These are phyloP conservation scores for Soucietia sequanensis DNA, from an alignment of 805 yeast genomes.

Conservation along the genomic window DNA sequence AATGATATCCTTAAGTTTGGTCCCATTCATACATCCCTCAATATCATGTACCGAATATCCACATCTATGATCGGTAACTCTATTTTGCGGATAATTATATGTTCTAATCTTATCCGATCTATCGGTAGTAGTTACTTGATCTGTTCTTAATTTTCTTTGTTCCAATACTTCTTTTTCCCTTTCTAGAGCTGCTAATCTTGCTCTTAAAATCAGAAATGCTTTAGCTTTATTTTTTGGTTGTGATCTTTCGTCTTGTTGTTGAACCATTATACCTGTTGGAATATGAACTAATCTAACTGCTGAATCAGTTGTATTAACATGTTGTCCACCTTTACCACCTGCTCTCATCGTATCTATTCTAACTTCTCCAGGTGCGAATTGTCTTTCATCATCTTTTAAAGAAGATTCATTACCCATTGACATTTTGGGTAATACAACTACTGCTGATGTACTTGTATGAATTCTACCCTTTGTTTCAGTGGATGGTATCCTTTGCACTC, in stretches of 20 bases:
- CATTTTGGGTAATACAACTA: constrained; percentile 84
- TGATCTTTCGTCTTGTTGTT: constrained; percentile 92
- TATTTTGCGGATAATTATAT: constrained; percentile 87
- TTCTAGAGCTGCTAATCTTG: constrained; percentile 81
- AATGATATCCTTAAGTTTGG: constrained; percentile 31
- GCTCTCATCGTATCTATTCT: constrained; percentile 97
- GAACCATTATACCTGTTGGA: constrained; percentile 86
- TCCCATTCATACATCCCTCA: constrained; percentile 39
- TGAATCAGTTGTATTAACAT: constrained; percentile 95
- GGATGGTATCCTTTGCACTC: constrained; percentile 91
- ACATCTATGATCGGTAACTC: constrained; percentile 93
- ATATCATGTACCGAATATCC: constrained; percentile 77
- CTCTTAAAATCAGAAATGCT: constrained; percentile 79
- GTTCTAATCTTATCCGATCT: constrained; percentile 92
- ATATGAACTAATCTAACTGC: constrained; percentile 92
- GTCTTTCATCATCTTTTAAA: constrained; percentile 54
- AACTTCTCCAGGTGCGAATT: constrained; percentile 82
- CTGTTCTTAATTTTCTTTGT: constrained; percentile 67
- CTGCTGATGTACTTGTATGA: constrained; percentile 96
- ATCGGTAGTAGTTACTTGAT: constrained; percentile 86
- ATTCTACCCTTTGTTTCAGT: constrained; percentile 93
- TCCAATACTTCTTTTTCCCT: constrained; percentile 59
- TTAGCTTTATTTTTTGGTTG: constrained; percentile 93
- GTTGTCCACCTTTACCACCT: constrained; percentile 97
- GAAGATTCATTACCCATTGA: constrained; percentile 53